Evolutionary conservation across 148 eudicot genomes (phyloP), one percentile per base, ranked within the genome.

Genomic region (Fallopia convolvulus): DNA sequence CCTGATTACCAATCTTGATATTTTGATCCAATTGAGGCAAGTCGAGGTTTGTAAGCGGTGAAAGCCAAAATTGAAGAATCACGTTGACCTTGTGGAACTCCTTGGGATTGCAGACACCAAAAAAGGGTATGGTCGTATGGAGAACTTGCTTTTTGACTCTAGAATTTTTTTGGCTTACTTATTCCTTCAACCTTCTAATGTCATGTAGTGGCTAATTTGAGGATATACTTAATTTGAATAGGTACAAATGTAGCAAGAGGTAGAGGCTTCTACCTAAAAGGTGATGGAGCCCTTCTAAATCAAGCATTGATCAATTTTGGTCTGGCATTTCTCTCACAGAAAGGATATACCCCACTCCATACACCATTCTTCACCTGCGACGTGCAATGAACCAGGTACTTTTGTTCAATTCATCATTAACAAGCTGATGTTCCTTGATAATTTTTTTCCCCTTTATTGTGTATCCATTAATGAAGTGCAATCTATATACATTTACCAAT

Each of bases 211-310:
- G 5, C 33, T 21, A 14, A 32, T 39, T 30, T 65, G 70, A 20
- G 30, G 40, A 65, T 78, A 36, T 50, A 33, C 61, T 50, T 79
- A 41, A 50, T 77, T 70, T 74, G 12, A 80, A 6, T 81, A 94
- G 99, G 99, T 76, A 79, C 99, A 46, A 86, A 92, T 86, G 90
- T 92, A 18, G 99, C 99, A 42, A 97, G 99, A 81, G 99, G 97
- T 77, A 89, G 99, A 88, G 99, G 99, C 55, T 94, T 80, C 83
- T 94, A 94, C 86, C 81, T 94, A 78, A 94, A 92, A 82, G 99
- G 97, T 14, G 97, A 82, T 85, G 99, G 99, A 77, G 96, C 92
- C 70, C 88, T 82, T 66, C 90, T 94, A 33, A 94, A 94, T 87
- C 97, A 94, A 86, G 99, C 99, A 75, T 80, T 94, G 74, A 94